Conservation (phyloP, 345 rosid genomes). For the Tarenaya hassleriana region DNA sequence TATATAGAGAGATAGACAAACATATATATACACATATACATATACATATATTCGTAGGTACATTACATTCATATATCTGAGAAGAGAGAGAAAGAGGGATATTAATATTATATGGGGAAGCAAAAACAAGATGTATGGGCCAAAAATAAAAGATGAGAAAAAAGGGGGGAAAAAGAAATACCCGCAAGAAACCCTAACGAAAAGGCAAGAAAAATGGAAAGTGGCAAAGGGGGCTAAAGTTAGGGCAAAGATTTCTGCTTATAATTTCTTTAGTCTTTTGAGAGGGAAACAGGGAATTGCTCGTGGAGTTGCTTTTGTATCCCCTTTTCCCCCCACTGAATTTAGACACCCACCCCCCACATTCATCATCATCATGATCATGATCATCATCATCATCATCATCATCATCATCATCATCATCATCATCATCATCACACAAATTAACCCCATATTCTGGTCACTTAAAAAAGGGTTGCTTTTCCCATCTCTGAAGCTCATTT, state of each 20-base stretch:
- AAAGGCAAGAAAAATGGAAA: conserved; percentile 34
- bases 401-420: too few species aligned
- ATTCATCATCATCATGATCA: too few species aligned
- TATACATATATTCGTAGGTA: conserved; percentile 15
- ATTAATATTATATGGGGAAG: conserved; percentile 18
- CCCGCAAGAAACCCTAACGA: conserved; percentile 41
- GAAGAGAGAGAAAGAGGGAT: conserved; percentile 25
- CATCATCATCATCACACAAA: too few species aligned
- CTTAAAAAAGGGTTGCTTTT: conserved; percentile 52
- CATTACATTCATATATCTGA: conserved; percentile 25
- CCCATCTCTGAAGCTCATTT: conserved; percentile 61
- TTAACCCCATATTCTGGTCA: too few species aligned
- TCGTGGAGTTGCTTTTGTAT: neutral
- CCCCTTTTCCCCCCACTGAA: neutral
- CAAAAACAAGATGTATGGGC: conserved; percentile 22
- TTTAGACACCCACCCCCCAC: too few species aligned
- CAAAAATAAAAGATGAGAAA: conserved; percentile 22
- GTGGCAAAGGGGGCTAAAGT: too few species aligned
- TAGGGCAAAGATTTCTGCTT: neutral
- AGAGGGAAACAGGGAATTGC: neutral
- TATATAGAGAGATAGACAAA: conserved; percentile 22
- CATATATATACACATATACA: conserved; percentile 6
- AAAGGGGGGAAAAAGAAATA: conserved; percentile 24
- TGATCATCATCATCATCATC: too few species aligned
- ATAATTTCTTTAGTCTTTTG: neutral